Evolutionary conservation across 2,329 filamentous ascomycete genomes (phyloP), one percentile per base, ranked within the genome.

Genomic region (Trichoderma brevicompactum): DNA sequence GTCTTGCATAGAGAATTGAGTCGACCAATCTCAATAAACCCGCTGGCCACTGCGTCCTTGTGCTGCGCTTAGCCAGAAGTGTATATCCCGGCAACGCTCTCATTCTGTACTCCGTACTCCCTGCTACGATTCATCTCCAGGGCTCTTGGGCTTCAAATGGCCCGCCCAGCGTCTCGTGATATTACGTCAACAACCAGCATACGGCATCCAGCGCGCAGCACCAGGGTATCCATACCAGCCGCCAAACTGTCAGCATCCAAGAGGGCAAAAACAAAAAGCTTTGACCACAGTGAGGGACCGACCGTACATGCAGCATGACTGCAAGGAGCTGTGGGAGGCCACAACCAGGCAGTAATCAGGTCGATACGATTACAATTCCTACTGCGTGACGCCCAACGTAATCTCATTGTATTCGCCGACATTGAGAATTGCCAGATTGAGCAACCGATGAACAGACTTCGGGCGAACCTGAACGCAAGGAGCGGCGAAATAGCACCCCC

Each of bases 1-100:
- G 75, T 94, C 41, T n/a, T 66, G 65, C 44, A 32, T 64, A 23
- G 56, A 54, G 15, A 54, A 62, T 41, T 61, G 19, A 65, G 7
- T 28, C 38, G 23, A 17, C 15, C 36, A 52, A 32, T 13, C 15
- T 65, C 36, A 15, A 43, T 17, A 48, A 60, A 2, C 28, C 19
- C 38, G 44, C 15, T 12, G 17, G 2, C 17, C 38, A 10, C 54
- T 5, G 40, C 12, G n/a, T 15, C 41, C 13, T 17, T 23, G 48
- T 43, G 44, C 28, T 43, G 13, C 48, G n/a, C 54, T 60, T 13
- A 13, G 48, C 9, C 9, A 13, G 8, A 41, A 28, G 40, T 40
- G 40, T 46, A 23, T 41, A 48, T 44, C 19, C n/a, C 28, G 15
- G 34, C 28, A 12, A 8, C 13, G 5, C 17, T 23, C 38, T 12